Evolutionary conservation across 1,139 yeast genomes (phyloP).

Genomic region (Eremothecium cymbalariae): DNA sequence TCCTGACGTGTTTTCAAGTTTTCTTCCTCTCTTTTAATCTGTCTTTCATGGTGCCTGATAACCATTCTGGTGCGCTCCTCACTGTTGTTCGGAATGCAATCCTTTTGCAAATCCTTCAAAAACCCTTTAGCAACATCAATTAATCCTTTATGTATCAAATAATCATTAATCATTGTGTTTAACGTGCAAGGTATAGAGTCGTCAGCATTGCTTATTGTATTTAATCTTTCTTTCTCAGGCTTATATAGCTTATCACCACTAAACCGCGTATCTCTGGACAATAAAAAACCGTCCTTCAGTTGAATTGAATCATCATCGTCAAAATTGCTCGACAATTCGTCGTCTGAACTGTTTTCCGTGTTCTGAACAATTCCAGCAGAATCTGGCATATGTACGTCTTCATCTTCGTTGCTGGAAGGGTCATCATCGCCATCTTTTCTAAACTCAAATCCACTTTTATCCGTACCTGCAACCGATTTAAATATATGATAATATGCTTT

Average conservation of each 20-base stretch:
- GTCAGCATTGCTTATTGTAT: constrained; percentile 25
- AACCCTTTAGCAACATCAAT: constrained; percentile 60
- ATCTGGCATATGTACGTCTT: constrained; percentile 1
- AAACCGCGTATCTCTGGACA: constrained; percentile 19
- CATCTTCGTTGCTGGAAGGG: constrained; percentile 6
- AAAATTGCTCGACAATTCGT: background rate
- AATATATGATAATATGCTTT: constrained; percentile 28
- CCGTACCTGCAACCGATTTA: constrained; percentile 15
- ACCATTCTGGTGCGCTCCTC: constrained; percentile 19
- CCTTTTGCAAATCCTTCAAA: constrained; percentile 38
- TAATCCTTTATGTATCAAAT: constrained; percentile 68
- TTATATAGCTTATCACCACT: constrained; percentile 23
- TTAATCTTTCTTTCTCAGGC: constrained; percentile 22
- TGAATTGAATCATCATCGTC: constrained; percentile 5
- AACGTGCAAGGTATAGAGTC: constrained; percentile 38
- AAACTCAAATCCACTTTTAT: constrained; percentile 12
- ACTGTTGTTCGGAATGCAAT: constrained; percentile 23
- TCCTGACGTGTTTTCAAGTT: constrained; percentile 44
- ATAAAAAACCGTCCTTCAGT: constrained; percentile 13
- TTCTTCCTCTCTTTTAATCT: constrained; percentile 33
- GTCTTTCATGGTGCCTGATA: constrained; percentile 24
- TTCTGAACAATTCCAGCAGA: constrained; percentile 2
- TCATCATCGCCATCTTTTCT: constrained; percentile 12
- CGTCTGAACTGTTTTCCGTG: constrained; percentile 6
- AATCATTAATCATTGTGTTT: constrained; percentile 55